Base-by-base conservation (phyloP, 2,329 filamentous ascomycete species). In the Cladosporium sp. region DNA sequence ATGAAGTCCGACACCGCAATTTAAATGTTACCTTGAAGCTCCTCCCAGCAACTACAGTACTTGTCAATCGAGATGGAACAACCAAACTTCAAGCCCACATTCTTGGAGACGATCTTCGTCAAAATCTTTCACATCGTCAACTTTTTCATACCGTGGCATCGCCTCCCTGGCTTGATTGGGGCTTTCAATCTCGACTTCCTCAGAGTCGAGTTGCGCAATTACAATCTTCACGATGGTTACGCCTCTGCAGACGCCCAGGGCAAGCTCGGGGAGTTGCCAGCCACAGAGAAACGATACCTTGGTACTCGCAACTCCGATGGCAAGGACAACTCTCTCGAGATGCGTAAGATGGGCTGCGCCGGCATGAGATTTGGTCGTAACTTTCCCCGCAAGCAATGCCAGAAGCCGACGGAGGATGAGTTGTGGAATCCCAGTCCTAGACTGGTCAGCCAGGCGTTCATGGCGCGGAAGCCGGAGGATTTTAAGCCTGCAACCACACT, bases 341-440 rank as follows among this genome's bases (percentile, higher is more conserved):
- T 74, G 66, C 80, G 79, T 0, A 74, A 72, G 52, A 83, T 83
- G 81, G 81, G 81, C 1, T 82, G 80, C 57, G 67, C 74, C 0
- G 79, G 78, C 0, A 81, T 81, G 77, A 75, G 81, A 0, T 80
- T 83, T 56, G 81, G 81, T 0, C 75, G 80, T 16, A 83, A 82
- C 64, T 77, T 83, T 11, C 74, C 79, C 1, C 66, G 81, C 8
- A 67, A 78, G 26, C 71, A 73, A 56, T 77, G 75, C 2, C 55
- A 67, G 14, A 78, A 77, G 67, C 81, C 80, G 1, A 79, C 72
- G 5, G 73, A 80, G 2, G 75, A 81, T 26, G 78, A 82, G 59
- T 70, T 82, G 5, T 74, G 76, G 77, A 79, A 72, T 1, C 80
- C 81, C 1, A 82, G 78, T 67, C 81, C 81, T 2, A 73, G 81